These are phyloP conservation scores for Moelleriella libera DNA, from an alignment of 2,329 filamentous ascomycete species.

Conservation along the genomic window DNA sequence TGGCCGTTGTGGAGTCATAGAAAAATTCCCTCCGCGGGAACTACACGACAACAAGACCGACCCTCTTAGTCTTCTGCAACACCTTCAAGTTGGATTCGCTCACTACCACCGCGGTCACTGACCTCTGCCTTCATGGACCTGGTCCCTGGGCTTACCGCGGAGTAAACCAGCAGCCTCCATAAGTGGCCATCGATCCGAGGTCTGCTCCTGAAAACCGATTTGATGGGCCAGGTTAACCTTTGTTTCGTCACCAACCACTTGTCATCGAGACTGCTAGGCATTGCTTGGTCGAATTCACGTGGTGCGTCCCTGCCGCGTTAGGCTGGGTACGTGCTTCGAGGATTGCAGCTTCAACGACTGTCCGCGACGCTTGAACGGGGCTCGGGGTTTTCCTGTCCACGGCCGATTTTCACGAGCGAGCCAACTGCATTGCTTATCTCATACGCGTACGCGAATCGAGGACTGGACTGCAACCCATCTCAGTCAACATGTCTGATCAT, in stretches of 20 bases:
- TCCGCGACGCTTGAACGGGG: too few relatives aligned
- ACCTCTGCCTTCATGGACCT: slow-evolving; percentile 39
- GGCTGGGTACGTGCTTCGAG: too few relatives aligned
- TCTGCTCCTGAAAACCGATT: slow-evolving; percentile 12
- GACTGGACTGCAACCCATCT: too few relatives aligned
- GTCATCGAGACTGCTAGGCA: too few relatives aligned
- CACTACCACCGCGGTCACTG: neutral
- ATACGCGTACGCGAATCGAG: neutral
- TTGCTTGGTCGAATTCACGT: slow-evolving; percentile 10
- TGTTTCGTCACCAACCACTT: too few relatives aligned
- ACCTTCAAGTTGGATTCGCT: neutral
- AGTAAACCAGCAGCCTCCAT: slow-evolving; percentile 95
- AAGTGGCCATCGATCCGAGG: slow-evolving; percentile 38
- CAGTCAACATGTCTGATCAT: slow-evolving; percentile 47
- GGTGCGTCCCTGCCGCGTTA: slow-evolving; percentile 19
- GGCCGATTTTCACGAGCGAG: too few relatives aligned
- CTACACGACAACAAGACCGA: neutral
- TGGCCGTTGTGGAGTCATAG: too few relatives aligned
- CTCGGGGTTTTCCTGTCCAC: too few relatives aligned
- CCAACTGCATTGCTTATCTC: too few relatives aligned
- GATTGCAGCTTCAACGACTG: too few relatives aligned
- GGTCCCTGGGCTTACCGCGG: slow-evolving; percentile 88
- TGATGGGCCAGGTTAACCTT: too few relatives aligned
- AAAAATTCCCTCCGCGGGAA: too few relatives aligned
- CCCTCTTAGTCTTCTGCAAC: neutral